Base-by-base conservation (phyloP, 768 basidiomycete genomes). In the Pulveroboletus sp. region DNA sequence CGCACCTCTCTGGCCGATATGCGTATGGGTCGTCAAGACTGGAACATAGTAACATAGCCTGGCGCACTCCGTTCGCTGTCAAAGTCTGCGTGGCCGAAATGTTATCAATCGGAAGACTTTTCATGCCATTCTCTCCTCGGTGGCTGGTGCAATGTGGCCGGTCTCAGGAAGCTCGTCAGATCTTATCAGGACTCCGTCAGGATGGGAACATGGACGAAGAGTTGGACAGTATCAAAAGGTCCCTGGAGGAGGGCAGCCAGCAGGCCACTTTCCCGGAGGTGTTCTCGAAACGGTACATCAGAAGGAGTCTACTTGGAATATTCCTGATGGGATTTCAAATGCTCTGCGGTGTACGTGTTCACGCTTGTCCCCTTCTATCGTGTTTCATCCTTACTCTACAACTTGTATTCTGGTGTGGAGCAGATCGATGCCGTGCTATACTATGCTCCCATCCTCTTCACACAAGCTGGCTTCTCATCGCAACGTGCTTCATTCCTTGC, bases 401-500 rank as follows among this genome's bases (percentile, higher is more conserved):
- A 36, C 40, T 0, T 47, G 30, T 21, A 37, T n/a, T 31, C 17
- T 26, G 26, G 35, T 49, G 6, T 42, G 48, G 33, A 40, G 3
- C 12, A 65, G 67, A 61, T 67, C 36, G 62, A 67, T 56, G 61
- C 51, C 1, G 62, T 67, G 18, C 43, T 55, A 12, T 60, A 74
- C 58, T 76, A 75, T 47, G 77, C 76, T 0, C 78, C 78, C 0
- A 66, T 74, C 8, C 64, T 78, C 11, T 80, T 80, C 54, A 59
- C 70, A 3, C 77, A 79, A 54, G 75, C 75, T 1, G 75, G 79
- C n/a, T 69, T 79, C n/a, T 70, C 71, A 11, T 69, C 69, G 3
- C 62, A 64, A n/a, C 69, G 71, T n/a, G 71, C 76, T 3, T 70
- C 74, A 3, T 78, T 80, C 63, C 67, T 79, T 31, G 76, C 76